Evolutionary conservation across 148 eudicot genomes (phyloP).

Genomic region (Camellia granthamiana): DNA sequence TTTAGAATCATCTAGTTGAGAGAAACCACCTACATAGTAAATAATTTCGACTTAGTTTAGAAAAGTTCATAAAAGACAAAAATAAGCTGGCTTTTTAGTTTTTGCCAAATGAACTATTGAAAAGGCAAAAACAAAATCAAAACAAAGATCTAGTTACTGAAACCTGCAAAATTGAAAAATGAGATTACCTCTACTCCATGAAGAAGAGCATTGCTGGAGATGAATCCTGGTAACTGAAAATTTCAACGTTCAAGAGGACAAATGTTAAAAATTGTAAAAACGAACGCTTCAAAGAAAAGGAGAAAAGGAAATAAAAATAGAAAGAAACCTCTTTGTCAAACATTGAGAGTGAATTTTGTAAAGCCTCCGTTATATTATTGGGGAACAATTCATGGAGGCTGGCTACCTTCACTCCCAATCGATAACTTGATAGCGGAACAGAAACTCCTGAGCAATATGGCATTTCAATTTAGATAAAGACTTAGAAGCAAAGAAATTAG

Average conservation of each 20-base stretch:
- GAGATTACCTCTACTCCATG: slow-evolving; percentile 91
- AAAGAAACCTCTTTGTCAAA: slow-evolving; percentile 74
- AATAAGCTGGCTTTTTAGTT: neutral
- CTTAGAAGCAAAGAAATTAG: neutral
- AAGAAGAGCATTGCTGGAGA: slow-evolving; percentile 69
- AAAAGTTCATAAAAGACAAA: neutral
- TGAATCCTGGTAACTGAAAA: slow-evolving; percentile 79
- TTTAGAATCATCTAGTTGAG: too few species aligned
- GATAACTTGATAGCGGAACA: slow-evolving; percentile 82
- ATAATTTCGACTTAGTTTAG: neutral
- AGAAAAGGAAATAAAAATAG: neutral
- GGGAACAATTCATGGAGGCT: slow-evolving; percentile 82
- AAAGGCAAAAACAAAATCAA: too few species aligned
- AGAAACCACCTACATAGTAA: too few species aligned
- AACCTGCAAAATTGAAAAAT: neutral
- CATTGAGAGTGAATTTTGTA: slow-evolving; percentile 70
- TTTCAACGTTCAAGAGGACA: neutral
- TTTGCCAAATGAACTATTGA: too few species aligned
- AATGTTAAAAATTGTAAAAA: neutral
- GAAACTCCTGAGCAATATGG: slow-evolving; percentile 43
- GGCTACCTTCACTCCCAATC: slow-evolving; percentile 83
- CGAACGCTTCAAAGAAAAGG: neutral
- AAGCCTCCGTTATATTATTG: slow-evolving; percentile 64
- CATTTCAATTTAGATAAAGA: slow-evolving; percentile 3
- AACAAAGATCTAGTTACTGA: too few species aligned